These are phyloP conservation scores for Acacia confusa DNA, from an alignment of 306 rosid genomes.

Conservation along the genomic window DNA sequence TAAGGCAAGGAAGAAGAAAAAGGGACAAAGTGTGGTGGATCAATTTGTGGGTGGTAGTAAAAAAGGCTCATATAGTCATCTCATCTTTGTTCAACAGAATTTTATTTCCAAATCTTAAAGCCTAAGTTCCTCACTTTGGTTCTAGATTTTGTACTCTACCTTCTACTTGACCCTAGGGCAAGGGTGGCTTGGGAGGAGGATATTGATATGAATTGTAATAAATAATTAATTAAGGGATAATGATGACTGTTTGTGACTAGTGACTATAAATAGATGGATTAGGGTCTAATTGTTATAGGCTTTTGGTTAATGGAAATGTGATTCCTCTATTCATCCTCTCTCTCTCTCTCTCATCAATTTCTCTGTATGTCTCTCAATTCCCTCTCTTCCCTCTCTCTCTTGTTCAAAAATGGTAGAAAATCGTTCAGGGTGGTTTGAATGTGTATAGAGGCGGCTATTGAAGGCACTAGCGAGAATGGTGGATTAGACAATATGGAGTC, in stretches of 20 bases:
- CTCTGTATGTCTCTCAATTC: not conserved
- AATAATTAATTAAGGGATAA: not conserved
- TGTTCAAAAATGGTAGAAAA: too few relatives aligned
- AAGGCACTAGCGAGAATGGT: too few relatives aligned
- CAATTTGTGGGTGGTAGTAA: not conserved
- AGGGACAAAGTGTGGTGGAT: not conserved
- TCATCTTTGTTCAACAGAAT: not conserved
- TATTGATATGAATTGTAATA: not conserved
- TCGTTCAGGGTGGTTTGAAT: too few relatives aligned
- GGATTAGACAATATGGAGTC: too few relatives aligned
- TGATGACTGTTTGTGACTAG: not conserved
- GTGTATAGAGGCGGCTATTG: too few relatives aligned
- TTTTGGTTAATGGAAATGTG: not conserved
- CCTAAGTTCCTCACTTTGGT: not conserved
- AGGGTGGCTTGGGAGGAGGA: not conserved
- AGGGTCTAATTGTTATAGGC: not conserved
- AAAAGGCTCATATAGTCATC: not conserved
- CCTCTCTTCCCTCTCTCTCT: not conserved
- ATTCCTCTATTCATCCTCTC: too few relatives aligned
- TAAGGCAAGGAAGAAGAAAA: not conserved
- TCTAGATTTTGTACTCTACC: not conserved
- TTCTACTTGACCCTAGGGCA: not conserved
- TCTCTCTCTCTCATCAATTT: not conserved
- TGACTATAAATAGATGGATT: not conserved
- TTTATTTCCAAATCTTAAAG: not conserved